Percentiles rank a stretch among this genome's conserved stretches.
Conservation (phyloP, 2,329 filamentous ascomycete genomes). For the Sarocladiaceae sp. region DNA sequence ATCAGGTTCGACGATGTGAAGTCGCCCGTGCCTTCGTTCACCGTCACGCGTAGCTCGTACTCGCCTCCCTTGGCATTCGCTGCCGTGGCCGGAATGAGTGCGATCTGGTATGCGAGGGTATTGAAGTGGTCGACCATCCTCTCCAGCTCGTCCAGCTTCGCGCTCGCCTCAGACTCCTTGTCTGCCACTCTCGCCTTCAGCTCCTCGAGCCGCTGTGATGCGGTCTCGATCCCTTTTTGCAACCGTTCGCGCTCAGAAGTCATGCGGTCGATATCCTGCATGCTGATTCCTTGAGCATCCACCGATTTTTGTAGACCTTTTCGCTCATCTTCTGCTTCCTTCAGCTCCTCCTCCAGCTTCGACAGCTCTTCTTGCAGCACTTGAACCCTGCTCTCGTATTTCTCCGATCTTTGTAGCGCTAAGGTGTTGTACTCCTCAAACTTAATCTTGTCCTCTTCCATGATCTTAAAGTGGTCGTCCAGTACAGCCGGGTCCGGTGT, state of each 20-base stretch:
- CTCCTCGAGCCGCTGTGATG: slow-evolving; percentile 72
- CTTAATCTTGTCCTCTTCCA: slow-evolving; percentile 90
- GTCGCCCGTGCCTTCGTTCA: slow-evolving; percentile 65
- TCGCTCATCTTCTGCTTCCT: slow-evolving; percentile 77
- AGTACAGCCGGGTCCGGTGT: slow-evolving; percentile 77
- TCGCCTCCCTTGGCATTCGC: slow-evolving; percentile 78
- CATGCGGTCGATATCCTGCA: slow-evolving; percentile 99
- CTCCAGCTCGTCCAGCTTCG: slow-evolving; percentile 88
- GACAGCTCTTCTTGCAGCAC: slow-evolving; percentile 83
- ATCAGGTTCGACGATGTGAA: slow-evolving; percentile 59
- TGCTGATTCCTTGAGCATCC: slow-evolving; percentile 89
- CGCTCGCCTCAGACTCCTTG: slow-evolving; percentile 80
- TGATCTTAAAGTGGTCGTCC: slow-evolving; percentile 84
- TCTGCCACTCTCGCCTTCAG: slow-evolving; percentile 76
- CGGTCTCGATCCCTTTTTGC: slow-evolving; percentile 79
- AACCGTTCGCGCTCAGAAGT: slow-evolving; percentile 88
- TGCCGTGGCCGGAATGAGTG: slow-evolving; percentile 77
- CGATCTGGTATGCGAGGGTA: slow-evolving; percentile 87
- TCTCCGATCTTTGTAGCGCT: slow-evolving; percentile 78
- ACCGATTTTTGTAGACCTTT: slow-evolving; percentile 74
- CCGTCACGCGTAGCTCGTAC: slow-evolving; percentile 78
- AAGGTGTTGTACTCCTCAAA: slow-evolving; percentile 91
- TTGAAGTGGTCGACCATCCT: slow-evolving; percentile 87
- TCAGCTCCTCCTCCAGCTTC: slow-evolving; percentile 67
- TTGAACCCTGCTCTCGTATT: slow-evolving; percentile 74